A percentile compares a stretch with the other conserved stretches of the same genome.
Evolutionary conservation across 225 moss, liverwort and hornwort species (phyloP).

Genomic region (Takakia lepidozioides): DNA sequence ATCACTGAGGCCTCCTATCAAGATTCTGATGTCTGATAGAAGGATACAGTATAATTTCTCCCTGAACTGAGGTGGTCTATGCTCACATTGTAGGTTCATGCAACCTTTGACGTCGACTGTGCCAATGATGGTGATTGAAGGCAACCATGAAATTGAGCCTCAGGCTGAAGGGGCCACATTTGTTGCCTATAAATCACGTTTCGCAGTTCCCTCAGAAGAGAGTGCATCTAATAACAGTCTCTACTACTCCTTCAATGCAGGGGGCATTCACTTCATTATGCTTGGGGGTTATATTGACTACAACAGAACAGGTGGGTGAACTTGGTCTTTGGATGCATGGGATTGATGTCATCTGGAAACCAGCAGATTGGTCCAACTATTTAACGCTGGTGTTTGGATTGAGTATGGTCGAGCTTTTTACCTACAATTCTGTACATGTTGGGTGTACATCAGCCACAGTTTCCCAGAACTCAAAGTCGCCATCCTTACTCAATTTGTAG

Average conservation of each 20-base stretch:
- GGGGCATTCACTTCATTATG: slow-evolving; percentile 77
- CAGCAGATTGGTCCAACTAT: too few relatives aligned
- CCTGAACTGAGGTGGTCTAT: too few relatives aligned
- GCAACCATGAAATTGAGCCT: slow-evolving; percentile 77
- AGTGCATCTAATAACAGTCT: slow-evolving; percentile 59
- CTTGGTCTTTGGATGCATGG: not conserved
- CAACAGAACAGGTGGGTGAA: slow-evolving; percentile 39
- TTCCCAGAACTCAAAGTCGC: too few relatives aligned
- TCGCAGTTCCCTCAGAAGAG: slow-evolving; percentile 60
- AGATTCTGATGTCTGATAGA: too few relatives aligned
- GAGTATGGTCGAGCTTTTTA: too few relatives aligned
- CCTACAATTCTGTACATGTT: too few relatives aligned
- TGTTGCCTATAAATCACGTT: slow-evolving; percentile 61
- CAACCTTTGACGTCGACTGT: slow-evolving; percentile 45
- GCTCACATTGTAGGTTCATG: slow-evolving; percentile 48
- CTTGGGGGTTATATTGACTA: slow-evolving; percentile 77
- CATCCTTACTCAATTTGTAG: too few relatives aligned
- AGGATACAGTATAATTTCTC: too few relatives aligned
- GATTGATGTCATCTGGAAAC: too few relatives aligned
- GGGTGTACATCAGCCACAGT: too few relatives aligned
- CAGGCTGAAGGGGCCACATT: slow-evolving; percentile 54
- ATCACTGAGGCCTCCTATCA: too few relatives aligned
- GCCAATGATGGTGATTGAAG: slow-evolving; percentile 86
- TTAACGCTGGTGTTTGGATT: too few relatives aligned
- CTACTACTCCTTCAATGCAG: slow-evolving; percentile 77